These are phyloP conservation scores for Niveomyces coronatus DNA, from an alignment of 2,329 filamentous ascomycete species.

Conservation along the genomic window DNA sequence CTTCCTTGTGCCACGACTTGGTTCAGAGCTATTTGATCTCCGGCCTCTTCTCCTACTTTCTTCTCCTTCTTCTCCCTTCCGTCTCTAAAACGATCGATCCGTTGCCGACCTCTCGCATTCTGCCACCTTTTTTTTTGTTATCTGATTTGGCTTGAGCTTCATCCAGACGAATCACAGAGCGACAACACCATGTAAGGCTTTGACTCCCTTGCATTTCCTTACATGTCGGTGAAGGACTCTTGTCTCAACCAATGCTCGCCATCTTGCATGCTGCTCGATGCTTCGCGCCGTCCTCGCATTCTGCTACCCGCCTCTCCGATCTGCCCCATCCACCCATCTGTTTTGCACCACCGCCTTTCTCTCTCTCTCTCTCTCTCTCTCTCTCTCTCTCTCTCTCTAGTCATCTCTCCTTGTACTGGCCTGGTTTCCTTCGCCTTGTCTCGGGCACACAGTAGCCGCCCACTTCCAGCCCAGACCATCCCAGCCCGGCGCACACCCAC, in stretches of 20 bases:
- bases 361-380: not conserved
- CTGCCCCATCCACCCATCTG: not conserved
- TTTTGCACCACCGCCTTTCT: not conserved
- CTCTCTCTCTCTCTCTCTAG: not conserved
- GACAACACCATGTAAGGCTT: constrained; percentile 2
- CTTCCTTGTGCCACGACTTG: not conserved
- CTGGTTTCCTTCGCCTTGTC: not conserved
- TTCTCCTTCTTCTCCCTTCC: constrained; percentile 21
- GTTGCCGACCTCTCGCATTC: constrained; percentile 24
- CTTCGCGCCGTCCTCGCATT: not conserved
- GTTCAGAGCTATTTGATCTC: constrained; percentile 11
- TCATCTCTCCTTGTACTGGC: not conserved
- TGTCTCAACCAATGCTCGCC: constrained; percentile 4
- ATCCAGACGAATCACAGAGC: constrained; percentile 1
- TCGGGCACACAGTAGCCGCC: not conserved
- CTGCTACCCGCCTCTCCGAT: not conserved
- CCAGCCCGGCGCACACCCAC: too few relatives aligned
- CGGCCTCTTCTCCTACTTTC: constrained; percentile 12
- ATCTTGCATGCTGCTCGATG: constrained; percentile 7
- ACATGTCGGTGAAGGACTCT: not conserved
- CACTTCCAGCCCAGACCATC: not conserved
- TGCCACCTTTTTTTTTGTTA: constrained; percentile 19
- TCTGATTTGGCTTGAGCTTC: constrained; percentile 7
- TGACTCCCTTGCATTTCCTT: constrained; percentile 1
- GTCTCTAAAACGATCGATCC: constrained; percentile 11